These are phyloP conservation scores for Candida corydali DNA, from an alignment of 805 yeast genomes.

Conservation along the genomic window DNA sequence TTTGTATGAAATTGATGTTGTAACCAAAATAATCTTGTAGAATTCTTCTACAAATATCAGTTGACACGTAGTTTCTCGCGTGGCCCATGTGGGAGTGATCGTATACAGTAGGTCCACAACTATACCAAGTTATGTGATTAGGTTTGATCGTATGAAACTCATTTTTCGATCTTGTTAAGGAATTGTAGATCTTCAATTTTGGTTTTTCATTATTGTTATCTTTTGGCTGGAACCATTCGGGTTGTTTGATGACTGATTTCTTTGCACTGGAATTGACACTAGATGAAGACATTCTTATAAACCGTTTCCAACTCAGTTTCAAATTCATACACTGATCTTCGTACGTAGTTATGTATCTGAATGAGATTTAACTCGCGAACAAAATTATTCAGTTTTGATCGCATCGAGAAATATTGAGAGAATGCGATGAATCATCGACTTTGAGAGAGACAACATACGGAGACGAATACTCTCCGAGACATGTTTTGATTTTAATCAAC, in stretches of 20 bases:
- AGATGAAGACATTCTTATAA: constrained; percentile 10
- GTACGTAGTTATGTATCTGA: not conserved
- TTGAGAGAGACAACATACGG: not conserved
- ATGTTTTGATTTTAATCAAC: no score
- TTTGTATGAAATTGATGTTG: constrained; percentile 83
- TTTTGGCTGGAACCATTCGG: constrained; percentile 29
- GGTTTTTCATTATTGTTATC: constrained; percentile 14
- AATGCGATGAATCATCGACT: not conserved
- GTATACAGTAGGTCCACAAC: constrained; percentile 98
- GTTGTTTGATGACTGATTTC: constrained; percentile 30
- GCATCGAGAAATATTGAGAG: not conserved
- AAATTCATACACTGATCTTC: constrained; percentile 6
- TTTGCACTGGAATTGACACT: constrained; percentile 11
- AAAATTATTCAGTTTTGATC: not conserved
- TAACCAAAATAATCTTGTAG: constrained; percentile 90
- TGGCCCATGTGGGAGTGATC: constrained; percentile 98
- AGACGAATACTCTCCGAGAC: no score
- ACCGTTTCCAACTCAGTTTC: not conserved
- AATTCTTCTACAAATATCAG: constrained; percentile 88
- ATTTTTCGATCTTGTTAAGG: constrained; percentile 77
- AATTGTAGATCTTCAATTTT: constrained; percentile 65
- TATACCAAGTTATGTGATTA: constrained; percentile 83
- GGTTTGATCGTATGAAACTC: constrained; percentile 68
- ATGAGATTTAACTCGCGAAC: not conserved
- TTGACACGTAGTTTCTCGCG: constrained; percentile 93